A percentile compares a stretch with the other conserved stretches of the same genome.
Evolutionary conservation across 179 eudicot species (phyloP).

Genomic region (Pouteria campechiana): DNA sequence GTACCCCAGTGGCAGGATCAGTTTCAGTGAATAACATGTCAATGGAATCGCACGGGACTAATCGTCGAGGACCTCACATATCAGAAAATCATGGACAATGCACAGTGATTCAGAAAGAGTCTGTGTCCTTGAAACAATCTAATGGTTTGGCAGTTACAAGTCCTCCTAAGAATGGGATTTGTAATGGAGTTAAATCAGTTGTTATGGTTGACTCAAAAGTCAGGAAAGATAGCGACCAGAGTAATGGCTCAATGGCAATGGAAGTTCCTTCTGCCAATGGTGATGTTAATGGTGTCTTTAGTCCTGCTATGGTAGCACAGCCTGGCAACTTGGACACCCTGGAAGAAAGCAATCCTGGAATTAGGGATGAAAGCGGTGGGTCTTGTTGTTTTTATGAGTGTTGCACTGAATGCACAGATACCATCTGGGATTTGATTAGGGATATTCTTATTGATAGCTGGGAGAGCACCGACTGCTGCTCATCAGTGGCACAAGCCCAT

Average conservation of each 20-base stretch:
- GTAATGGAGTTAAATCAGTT: too few species aligned
- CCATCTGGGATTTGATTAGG: constrained; percentile 29
- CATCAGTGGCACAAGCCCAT: constrained; percentile 64
- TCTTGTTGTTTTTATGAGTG: constrained; percentile 47
- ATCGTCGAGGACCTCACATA: constrained; percentile 5
- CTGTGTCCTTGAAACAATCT: constrained; percentile 14
- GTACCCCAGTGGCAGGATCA: too few species aligned
- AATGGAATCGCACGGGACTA: constrained; percentile 10
- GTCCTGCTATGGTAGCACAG: too few species aligned
- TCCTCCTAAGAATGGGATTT: not conserved
- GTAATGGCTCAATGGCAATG: constrained; percentile 10
- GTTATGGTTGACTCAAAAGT: not conserved
- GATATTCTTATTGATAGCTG: constrained; percentile 27
- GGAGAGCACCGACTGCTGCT: constrained; percentile 22
- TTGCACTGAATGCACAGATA: constrained; percentile 47
- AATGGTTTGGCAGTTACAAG: constrained; percentile 19
- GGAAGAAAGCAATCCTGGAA: constrained; percentile 8
- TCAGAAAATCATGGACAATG: constrained; percentile 11
- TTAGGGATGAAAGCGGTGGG: constrained; percentile 8
- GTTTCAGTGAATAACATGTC: too few species aligned
- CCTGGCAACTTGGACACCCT: constrained; percentile 1
- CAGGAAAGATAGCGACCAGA: constrained; percentile 5
- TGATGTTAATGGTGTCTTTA: constrained; percentile 1
- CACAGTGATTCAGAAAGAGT: constrained; percentile 5
- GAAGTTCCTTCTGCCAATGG: constrained; percentile 7